A percentile compares a stretch with the other conserved stretches of the same genome.
phyloP scores from a whole-genome alignment of 306 rosid species.

The Trichosanthes truncata region DNA sequence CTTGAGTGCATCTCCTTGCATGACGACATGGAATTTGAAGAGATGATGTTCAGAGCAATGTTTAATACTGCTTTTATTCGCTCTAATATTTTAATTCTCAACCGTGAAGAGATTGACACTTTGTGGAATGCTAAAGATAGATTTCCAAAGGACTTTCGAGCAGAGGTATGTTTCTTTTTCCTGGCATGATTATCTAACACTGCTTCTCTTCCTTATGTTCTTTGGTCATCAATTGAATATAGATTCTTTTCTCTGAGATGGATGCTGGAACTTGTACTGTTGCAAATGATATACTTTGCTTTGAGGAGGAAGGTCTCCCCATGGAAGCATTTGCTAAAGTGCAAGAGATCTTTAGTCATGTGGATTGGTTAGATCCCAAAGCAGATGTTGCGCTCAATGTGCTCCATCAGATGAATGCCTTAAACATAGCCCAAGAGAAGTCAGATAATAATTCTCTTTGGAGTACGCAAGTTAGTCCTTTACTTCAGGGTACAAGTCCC shows the following conservation, averaged over 20 bases:
- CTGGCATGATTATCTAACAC: slow-evolving; percentile 11
- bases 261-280: slow-evolving; percentile 58
- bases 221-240: slow-evolving; percentile 29
- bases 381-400: slow-evolving; percentile 54
- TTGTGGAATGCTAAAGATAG: slow-evolving; percentile 72
- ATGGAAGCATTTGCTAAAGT: slow-evolving; percentile 89
- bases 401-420: slow-evolving; percentile 54
- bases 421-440: slow-evolving; percentile 35
- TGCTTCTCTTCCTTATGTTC: slow-evolving; percentile 4
- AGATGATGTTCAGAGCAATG: slow-evolving; percentile 79
- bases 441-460: slow-evolving; percentile 28
- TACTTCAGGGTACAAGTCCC: slow-evolving; percentile 27
- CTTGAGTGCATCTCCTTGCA: slow-evolving; percentile 64
- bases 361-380: slow-evolving; percentile 80
- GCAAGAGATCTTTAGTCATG: slow-evolving; percentile 78
- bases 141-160: slow-evolving; percentile 76
- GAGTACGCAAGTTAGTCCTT: slow-evolving; percentile 18
- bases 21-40: slow-evolving; percentile 51
- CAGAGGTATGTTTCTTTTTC: slow-evolving; percentile 55
- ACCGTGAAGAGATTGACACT: slow-evolving; percentile 72
- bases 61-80: slow-evolving; percentile 91
- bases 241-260: slow-evolving; percentile 90
- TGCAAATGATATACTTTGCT: slow-evolving; percentile 37
- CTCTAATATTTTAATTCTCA: slow-evolving; percentile 83
- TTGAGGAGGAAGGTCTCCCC: slow-evolving; percentile 91